Evolutionary conservation across 805 yeast genomes (phyloP).

Genomic region (Yamadazyma sp.): DNA sequence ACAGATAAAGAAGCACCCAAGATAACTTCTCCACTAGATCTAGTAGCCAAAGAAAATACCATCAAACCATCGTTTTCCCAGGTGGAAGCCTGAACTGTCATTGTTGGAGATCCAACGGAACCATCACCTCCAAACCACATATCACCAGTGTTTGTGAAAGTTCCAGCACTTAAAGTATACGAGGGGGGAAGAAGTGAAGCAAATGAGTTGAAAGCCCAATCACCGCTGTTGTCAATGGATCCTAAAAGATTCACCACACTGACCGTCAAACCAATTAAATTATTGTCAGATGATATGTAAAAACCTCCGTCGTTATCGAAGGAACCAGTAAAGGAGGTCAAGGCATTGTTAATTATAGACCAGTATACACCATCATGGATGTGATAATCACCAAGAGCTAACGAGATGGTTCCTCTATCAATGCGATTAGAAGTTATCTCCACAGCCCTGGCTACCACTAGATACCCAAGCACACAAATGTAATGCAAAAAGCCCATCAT

Average conservation of each 20-base stretch:
- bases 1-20: constrained; percentile 17
- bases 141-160: constrained; percentile 25
- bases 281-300: constrained; percentile 20
- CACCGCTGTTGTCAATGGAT: constrained; percentile 20
- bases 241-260: constrained; percentile 10
- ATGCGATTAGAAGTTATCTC: constrained; percentile 20
- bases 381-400: constrained; percentile 21
- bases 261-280: constrained; percentile 19
- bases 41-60: constrained; percentile 16
- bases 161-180: constrained; percentile 17
- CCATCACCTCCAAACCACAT: constrained; percentile 26
- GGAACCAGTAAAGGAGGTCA: constrained; percentile 22
- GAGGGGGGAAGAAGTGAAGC: constrained; percentile 19
- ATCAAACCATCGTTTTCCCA: constrained; percentile 23
- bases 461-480: neutral
- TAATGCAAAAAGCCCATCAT: constrained; percentile 2
- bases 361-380: constrained; percentile 24
- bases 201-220: constrained; percentile 23
- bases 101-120: constrained; percentile 15
- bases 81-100: constrained; percentile 15
- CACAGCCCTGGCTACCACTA: constrained; percentile 9
- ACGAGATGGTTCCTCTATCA: constrained; percentile 17
- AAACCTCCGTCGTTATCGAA: constrained; percentile 23
- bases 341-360: constrained; percentile 26
- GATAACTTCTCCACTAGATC: constrained; percentile 15